Evolutionary conservation across 2,329 filamentous ascomycete genomes (phyloP).

Genomic region (Colletotrichum cuscutae): DNA sequence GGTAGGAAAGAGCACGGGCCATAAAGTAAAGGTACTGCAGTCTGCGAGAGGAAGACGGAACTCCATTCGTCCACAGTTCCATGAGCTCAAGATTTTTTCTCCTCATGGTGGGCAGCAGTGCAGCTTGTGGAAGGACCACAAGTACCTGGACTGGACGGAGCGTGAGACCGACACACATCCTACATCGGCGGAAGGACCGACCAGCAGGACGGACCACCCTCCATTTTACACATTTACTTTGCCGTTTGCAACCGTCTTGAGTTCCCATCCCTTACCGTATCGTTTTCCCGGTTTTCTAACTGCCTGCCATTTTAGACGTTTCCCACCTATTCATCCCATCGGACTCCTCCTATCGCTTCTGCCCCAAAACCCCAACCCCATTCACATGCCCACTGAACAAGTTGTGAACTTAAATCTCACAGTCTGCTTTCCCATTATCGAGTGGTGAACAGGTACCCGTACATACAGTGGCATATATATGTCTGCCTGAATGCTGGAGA

Average conservation of each 20-base stretch:
- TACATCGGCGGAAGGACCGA: background rate
- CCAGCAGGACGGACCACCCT: background rate
- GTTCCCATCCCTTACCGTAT: background rate
- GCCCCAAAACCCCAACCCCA: conserved; percentile 4
- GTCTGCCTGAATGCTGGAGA: background rate
- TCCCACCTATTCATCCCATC: background rate
- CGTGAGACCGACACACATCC: conserved; percentile 1
- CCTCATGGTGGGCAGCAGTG: conserved; percentile 1
- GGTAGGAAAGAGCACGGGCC: conserved; percentile 11
- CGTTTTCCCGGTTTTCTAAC: too few species aligned
- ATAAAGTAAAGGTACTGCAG: background rate
- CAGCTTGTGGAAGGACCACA: conserved; percentile 10
- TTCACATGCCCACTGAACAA: background rate
- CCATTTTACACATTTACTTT: background rate
- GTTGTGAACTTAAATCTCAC: background rate
- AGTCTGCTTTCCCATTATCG: background rate
- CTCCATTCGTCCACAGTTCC: background rate
- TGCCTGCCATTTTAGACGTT: background rate
- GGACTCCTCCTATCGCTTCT: background rate
- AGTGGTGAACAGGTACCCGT: background rate
- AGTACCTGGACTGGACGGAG: background rate
- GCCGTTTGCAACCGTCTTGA: background rate
- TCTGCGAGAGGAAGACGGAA: too few species aligned
- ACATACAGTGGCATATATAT: too few species aligned
- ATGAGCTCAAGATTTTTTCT: conserved; percentile 7